These are phyloP conservation scores for Quercus gilva DNA, from an alignment of 306 rosid species.

Conservation along the genomic window DNA sequence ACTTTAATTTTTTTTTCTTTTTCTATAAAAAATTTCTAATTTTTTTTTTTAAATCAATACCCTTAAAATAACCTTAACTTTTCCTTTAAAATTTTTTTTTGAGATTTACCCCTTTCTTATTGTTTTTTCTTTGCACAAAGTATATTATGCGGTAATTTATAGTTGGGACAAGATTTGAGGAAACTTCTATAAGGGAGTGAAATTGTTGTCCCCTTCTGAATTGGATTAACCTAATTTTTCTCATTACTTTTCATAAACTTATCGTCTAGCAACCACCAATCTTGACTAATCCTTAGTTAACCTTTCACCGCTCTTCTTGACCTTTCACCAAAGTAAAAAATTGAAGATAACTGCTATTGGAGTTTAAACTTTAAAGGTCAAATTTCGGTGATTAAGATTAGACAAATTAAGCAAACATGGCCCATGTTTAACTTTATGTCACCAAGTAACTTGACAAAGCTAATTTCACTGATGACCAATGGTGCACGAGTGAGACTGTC, in stretches of 20 bases:
- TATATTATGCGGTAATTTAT: too few species aligned
- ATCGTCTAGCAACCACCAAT: neutral
- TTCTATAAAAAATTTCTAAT: too few species aligned
- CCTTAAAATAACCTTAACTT: too few species aligned
- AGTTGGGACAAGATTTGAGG: neutral
- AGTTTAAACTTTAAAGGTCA: neutral
- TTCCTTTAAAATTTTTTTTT: too few species aligned
- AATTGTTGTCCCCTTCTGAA: neutral
- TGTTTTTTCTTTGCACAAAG: neutral
- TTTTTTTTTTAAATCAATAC: too few species aligned
- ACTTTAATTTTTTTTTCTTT: too few species aligned
- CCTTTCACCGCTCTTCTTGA: neutral
- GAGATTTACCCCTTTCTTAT: neutral
- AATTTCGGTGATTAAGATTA: neutral
- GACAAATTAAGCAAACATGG: neutral
- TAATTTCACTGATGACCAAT: neutral
- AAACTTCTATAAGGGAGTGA: neutral
- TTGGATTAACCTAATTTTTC: neutral
- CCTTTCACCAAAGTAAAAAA: neutral
- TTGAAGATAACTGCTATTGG: neutral
- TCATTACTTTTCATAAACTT: too few species aligned
- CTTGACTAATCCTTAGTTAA: constrained; percentile 4
- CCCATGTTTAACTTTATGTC: constrained; percentile 8
- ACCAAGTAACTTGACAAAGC: neutral
- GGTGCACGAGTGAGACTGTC: neutral